Evolutionary conservation across 495 filamentous ascomycete species (phyloP).

Genomic region (Aspergillus hancockii): DNA sequence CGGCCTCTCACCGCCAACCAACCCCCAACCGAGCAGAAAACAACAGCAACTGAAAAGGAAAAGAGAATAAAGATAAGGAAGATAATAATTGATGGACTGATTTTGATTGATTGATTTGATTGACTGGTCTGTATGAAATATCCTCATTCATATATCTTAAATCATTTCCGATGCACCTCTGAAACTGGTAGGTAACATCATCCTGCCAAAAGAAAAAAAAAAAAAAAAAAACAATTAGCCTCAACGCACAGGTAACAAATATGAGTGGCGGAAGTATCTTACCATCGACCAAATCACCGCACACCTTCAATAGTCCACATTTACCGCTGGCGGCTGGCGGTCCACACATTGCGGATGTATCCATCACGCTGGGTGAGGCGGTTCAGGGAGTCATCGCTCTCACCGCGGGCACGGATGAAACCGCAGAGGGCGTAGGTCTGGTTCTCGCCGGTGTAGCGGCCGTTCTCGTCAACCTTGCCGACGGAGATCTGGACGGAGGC

Average conservation of each 20-base stretch:
- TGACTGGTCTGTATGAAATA: constrained; percentile 15
- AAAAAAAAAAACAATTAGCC: not conserved
- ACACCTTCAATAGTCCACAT: constrained; percentile 18
- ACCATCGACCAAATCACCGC: constrained; percentile 12
- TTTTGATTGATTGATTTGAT: constrained; percentile 20
- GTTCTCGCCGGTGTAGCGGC: constrained; percentile 95
- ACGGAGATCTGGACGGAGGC: constrained; percentile 86
- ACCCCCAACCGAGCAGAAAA: not conserved
- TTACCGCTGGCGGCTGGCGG: constrained; percentile 69
- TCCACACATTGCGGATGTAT: constrained; percentile 95
- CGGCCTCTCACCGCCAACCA: not conserved
- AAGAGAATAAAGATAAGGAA: constrained; percentile 5
- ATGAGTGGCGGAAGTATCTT: not conserved
- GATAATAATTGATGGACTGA: constrained; percentile 1
- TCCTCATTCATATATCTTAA: constrained; percentile 17
- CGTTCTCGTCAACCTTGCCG: constrained; percentile 94
- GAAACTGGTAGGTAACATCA: constrained; percentile 5
- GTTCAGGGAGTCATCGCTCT: constrained; percentile 96
- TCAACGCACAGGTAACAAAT: not conserved
- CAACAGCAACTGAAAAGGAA: not conserved
- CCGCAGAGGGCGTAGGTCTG: constrained; percentile 96
- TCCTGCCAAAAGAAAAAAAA: not conserved
- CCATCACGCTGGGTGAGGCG: constrained; percentile 92
- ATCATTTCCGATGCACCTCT: constrained; percentile 14
- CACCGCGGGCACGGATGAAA: constrained; percentile 96